Conservation (phyloP, 78 protist species). For the Tieghemostelium lacteum region DNA sequence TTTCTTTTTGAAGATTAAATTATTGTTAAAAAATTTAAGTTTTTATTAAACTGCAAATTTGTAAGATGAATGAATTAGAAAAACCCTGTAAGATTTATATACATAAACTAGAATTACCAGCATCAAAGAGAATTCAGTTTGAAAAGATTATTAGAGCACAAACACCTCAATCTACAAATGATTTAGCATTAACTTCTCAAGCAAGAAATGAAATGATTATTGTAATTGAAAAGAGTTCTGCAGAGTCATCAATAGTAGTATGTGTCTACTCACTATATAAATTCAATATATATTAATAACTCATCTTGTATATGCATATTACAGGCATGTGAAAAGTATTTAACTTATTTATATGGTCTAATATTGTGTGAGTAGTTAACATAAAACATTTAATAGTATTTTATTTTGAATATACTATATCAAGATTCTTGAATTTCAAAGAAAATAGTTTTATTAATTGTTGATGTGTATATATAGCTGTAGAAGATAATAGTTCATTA, state of each 20-base stretch:
- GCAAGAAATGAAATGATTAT: slow-evolving; percentile 58
- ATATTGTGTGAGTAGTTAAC: background rate
- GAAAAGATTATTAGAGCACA: slow-evolving; percentile 56
- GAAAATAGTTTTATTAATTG: too few relatives aligned
- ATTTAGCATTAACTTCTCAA: slow-evolving; percentile 17
- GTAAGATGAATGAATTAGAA: slow-evolving; percentile 12
- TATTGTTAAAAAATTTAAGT: too few relatives aligned
- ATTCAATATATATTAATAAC: background rate
- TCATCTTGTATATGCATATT: background rate
- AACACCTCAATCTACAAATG: slow-evolving; percentile 31
- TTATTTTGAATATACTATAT: background rate
- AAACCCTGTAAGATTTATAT: slow-evolving; percentile 34
- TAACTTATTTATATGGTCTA: slow-evolving; percentile 57
- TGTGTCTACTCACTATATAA: background rate
- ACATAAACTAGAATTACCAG: slow-evolving; percentile 36
- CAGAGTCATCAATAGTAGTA: slow-evolving; percentile 14
- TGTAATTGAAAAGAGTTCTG: slow-evolving; percentile 54
- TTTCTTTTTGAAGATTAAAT: too few relatives aligned
- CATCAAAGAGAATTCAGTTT: slow-evolving; percentile 54
- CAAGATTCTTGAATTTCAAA: too few relatives aligned
- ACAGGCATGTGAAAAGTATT: slow-evolving; percentile 56
- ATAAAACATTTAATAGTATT: background rate
- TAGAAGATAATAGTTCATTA: slow-evolving; percentile 28
- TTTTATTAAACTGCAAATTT: too few relatives aligned
- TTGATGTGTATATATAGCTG: background rate